Base-by-base conservation (phyloP, 345 rosid genomes). In the Sonneratia alba region DNA sequence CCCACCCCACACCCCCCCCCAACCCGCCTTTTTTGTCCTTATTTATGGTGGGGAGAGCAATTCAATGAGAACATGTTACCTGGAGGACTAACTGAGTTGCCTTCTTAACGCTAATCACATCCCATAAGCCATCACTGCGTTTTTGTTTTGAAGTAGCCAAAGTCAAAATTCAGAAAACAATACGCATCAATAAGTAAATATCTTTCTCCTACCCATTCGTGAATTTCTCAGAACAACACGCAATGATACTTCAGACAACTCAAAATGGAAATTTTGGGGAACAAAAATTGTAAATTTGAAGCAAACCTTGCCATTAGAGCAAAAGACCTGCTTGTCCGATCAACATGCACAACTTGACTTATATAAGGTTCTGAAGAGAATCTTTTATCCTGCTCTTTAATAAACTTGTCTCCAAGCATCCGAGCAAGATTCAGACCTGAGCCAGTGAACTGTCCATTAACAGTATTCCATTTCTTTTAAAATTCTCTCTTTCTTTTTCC, bases 331-430 rank as follows among this genome's bases (percentile, higher is more conserved):
- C 89, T 84, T 38, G 85, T 74, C 75, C 69, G 84, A 79, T 84
- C 75, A 73, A 96, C 79, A 73, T 78, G 88, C 74, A 92, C 82
- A 77, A 82, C 87, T 79, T 80, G 78, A 75, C 99, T 96, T 78
- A 89, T 83, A 72, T 79, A 88, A 49, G 99, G 99, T 81, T 89
- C 96, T 15, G 96, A 84, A 71, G 90, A 88, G 78, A 92, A 92
- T 42, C 98, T 88, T 13, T 78, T 73, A 66, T 96, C 99, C 83
- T 92, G 93, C 82, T 88, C 88, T 81, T 96, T 96, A 75, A 88
- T 79, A 82, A 88, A 96, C 71, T 96, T 96, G 84, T 91, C 99
- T 73, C 99, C 99, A 69, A 96, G 98, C 97, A 92, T 88, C 72
- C 97, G 86, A 61, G 96, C 89, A 70, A 96, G 97, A 80, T 89